Base-by-base conservation (phyloP, 768 basidiomycete species). In the Leccinum subtestaceum region DNA sequence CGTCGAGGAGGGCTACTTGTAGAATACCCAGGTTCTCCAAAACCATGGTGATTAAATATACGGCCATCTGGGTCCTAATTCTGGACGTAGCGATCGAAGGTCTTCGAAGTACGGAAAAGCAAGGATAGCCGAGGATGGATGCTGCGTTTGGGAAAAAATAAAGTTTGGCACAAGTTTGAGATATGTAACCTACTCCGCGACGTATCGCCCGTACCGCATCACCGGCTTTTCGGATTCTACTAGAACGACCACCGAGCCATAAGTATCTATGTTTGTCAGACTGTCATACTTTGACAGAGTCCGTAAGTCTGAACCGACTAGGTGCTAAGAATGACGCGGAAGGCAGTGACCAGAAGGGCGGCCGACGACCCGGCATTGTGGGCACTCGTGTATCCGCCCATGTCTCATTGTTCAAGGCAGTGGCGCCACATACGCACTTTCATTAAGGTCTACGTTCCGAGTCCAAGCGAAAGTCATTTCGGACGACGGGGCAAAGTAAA, bases 1-100 rank as follows among this genome's bases (percentile, higher is more conserved):
- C 63, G 62, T 64, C 19, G 23, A 46, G 48, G 34, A 58, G 34
- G 46, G 21, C 27, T 40, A 9, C 55, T 52, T 53, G 59, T 7
- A 32, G 25, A 50, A 31, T 13, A 47, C 4, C 7, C 12, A 31
- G 17, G 7, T 36, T n/a, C 48, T 19, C 27, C 46, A 54, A 57
- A 38, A 2, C 9, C 48, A 51, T 19, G 27, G 47, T 2, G 50
- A 60, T 65, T 71, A 65, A 62, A 71, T 71, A 73, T 40, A 57
- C 31, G 21, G 9, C 12, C 32, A 52, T 58, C 5, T 29, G 43
- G 36, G 9, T 40, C 46, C 61, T 55, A 60, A 61, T 55, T 50
- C 49, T 43, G 50, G 38, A 25, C 31, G 13, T 60, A 56, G 55
- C 52, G 38, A 66, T 53, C 17, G 43, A 61, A 63, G 52, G 3